Conservation (phyloP, 1,284 basidiomycete genomes). For the Trichosporon sp. region DNA sequence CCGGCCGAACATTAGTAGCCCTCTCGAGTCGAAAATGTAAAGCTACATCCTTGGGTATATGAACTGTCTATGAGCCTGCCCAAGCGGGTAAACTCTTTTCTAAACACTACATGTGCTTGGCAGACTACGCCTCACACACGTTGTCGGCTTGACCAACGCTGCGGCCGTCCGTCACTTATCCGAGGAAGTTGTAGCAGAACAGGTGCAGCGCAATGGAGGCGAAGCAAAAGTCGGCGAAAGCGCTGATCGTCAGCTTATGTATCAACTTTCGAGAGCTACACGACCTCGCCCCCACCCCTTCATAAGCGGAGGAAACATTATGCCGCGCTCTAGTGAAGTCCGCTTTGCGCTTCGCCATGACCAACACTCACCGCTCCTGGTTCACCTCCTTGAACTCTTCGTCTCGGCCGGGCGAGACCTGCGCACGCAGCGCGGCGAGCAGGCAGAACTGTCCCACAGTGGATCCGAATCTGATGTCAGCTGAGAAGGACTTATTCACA, state of each 20-base stretch:
- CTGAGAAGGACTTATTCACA: neutral
- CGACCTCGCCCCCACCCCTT: no score
- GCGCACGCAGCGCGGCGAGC: constrained; percentile 81
- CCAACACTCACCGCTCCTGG: constrained; percentile 70
- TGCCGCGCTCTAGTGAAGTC: no score
- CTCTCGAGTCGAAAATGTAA: neutral
- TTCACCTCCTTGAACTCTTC: constrained; percentile 82
- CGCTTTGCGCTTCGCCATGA: neutral
- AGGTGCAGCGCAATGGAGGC: constrained; percentile 94
- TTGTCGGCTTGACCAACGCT: neutral
- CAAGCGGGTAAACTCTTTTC: neutral
- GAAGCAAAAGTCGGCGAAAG: constrained; percentile 92
- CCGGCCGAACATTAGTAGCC: no score
- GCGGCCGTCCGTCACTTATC: constrained; percentile 46
- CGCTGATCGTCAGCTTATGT: constrained; percentile 54
- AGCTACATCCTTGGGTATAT: neutral
- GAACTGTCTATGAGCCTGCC: neutral
- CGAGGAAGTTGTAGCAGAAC: constrained; percentile 96
- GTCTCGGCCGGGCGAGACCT: constrained; percentile 67
- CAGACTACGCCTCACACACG: neutral
- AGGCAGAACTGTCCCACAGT: constrained; percentile 96
- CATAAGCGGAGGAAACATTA: no score
- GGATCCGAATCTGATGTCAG: constrained; percentile 68
- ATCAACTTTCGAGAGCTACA: no score
- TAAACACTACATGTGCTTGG: neutral